Evolutionary conservation across 2,329 filamentous ascomycete species (phyloP), one percentile per base, ranked within the genome.

Genomic region (Aspergillus neotritici): DNA sequence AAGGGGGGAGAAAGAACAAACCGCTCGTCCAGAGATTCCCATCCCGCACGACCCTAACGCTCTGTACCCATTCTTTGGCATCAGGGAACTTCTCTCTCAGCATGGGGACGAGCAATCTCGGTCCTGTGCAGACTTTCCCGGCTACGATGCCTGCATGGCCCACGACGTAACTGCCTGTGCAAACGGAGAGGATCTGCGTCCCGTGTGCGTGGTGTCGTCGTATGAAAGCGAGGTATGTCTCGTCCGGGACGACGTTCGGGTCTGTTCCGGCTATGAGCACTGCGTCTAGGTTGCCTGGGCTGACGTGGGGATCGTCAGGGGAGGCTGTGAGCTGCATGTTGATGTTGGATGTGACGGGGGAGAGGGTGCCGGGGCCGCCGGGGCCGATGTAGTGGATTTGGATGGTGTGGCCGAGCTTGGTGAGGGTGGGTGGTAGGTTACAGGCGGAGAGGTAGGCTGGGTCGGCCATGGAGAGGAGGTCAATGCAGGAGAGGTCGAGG

Each of bases 201-300:
- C 54, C 55, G 33, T 40, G 52, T 5, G 52, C 54, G 10, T 63
- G 47, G 49, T 70, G 67, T 7, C 41, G 44, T 11, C 57, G 54
- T 12, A 69, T 45, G 40, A 66, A 69, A 1, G 57, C 51, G 4
- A 58, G 37, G 14, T 56, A 57, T 28, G 57, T 55, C 10, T 60
- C 54, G 2, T 51, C 45, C 0, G 63, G 63, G 0, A 57, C 44
- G 4, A 42, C 14, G 11, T 47, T 53, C 0, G 66, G 67, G 5
- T 67, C 56, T 0, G 66, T 63, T 3, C 67, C 67, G 0, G 67
- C 67, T 6, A 70, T 56, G 29, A 67, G 31, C 4, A 70, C 44
- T 25, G 67, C 49, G 41, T 69, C 66, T 0, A 70, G 50, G 1
- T 55, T 58, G 3, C 66, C 65, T 1, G 65, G 64, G 2, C 57